Percentiles rank a stretch among this genome's conserved stretches.
Conservation (phyloP, 2,329 filamentous ascomycete genomes). For the Mycosphaerella sp. region DNA sequence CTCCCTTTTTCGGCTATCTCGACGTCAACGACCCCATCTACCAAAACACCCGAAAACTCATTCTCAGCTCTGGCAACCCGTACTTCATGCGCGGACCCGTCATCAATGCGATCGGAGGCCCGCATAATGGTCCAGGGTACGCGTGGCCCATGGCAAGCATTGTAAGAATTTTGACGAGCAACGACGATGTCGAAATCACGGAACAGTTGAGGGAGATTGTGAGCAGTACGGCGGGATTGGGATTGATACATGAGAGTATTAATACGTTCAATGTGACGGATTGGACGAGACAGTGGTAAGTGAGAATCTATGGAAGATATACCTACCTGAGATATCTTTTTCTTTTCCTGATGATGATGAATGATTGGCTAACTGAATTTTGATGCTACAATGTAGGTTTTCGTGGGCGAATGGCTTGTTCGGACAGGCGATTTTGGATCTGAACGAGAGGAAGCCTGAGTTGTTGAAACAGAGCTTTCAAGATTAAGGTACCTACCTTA, state of each 20-base stretch:
- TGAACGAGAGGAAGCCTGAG: slow-evolving; percentile 19
- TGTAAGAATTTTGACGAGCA: slow-evolving; percentile 45
- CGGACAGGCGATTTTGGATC: slow-evolving; percentile 21
- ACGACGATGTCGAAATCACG: slow-evolving; percentile 43
- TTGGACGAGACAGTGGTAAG: slow-evolving; percentile 46
- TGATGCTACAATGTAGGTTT: slow-evolving; percentile 33
- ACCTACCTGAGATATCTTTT: too few species aligned
- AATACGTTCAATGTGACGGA: slow-evolving; percentile 42
- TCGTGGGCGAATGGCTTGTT: slow-evolving; percentile 42
- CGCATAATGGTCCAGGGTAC: slow-evolving; percentile 42
- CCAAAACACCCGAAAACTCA: slow-evolving; percentile 40
- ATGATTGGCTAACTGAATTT: not conserved
- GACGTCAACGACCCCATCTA: slow-evolving; percentile 38
- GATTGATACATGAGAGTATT: slow-evolving; percentile 48
- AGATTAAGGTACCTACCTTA: slow-evolving; percentile 12
- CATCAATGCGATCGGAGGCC: slow-evolving; percentile 44
- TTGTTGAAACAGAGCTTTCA: slow-evolving; percentile 41
- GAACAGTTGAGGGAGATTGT: slow-evolving; percentile 41
- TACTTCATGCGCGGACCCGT: slow-evolving; percentile 47
- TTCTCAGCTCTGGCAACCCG: slow-evolving; percentile 43
- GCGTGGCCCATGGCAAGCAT: slow-evolving; percentile 50
- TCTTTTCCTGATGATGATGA: not conserved
- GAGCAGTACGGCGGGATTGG: slow-evolving; percentile 43
- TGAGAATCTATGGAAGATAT: not conserved
- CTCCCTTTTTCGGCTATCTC: slow-evolving; percentile 57